Base-by-base conservation (phyloP, 169 alveolate genomes). In the Eimeria acervulina region DNA sequence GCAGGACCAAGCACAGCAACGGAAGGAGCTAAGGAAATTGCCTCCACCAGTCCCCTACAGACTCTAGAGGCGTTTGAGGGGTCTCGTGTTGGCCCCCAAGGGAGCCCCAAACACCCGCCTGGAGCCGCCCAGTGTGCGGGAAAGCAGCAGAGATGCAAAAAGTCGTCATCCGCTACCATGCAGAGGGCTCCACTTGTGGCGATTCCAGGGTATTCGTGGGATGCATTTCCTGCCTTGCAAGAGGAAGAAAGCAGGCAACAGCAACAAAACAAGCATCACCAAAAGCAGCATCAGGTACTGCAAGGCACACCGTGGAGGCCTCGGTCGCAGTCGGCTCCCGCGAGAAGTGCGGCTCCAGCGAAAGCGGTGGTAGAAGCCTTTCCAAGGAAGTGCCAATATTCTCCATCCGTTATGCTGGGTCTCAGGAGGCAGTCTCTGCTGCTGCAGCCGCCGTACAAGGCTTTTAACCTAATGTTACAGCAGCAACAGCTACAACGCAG, bases 281-380 rank as follows among this genome's bases (percentile, higher is more conserved):
- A 76, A 26, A 55, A 7, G 40, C 87, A 38, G 59, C 87, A 76
- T 12, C 59, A 17, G 61, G 87, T 5, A 76, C 31, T 5, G 19
- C 76, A 28, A 42, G 28, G 38, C 68, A 80, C 19, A 44, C 36
- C 38, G 23, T 28, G 90, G 68, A 47, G 42, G 70, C 90, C 31
- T n/a, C 90, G 70, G n/a, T 31, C 90, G 66, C 90, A 80, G 7
- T 80, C 68, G 3, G 68, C 90, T 8, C 70, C 90, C n/a, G 12
- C 68, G 47, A 47, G 42, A n/a, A 80, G 28, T 47, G 47, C 40
- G 4, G 44, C 15, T 10, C 6, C 90, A 2, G 63, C 42, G 40
- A 44, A 36, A 47, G 0, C n/a, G n/a, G 40, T 8, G 2, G 31
- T 17, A 80, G 26, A 47, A 0, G 70, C 70, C 31, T n/a, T 36